Conservation (phyloP, 345 rosid species). For the Rhizophora apiculata region DNA sequence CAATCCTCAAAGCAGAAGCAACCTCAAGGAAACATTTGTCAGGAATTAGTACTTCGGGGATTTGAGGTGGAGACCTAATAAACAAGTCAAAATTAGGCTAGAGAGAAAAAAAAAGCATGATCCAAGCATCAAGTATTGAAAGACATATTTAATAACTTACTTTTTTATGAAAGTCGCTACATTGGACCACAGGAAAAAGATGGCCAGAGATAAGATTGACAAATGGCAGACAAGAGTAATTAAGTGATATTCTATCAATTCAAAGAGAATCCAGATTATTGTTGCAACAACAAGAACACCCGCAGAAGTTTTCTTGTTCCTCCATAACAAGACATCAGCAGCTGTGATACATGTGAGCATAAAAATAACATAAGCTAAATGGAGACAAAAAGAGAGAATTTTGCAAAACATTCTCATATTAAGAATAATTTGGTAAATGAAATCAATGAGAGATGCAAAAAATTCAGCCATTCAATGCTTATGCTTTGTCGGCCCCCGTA, state of each 20-base stretch:
- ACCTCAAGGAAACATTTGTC: constrained; percentile 21
- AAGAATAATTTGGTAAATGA: background rate
- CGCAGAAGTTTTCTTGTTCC: constrained; percentile 28
- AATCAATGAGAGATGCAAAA: background rate
- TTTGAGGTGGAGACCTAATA: constrained; percentile 24
- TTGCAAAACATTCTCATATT: background rate
- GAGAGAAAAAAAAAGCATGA: background rate
- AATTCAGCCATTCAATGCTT: background rate
- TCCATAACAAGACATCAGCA: constrained; percentile 32
- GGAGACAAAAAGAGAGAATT: background rate
- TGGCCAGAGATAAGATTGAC: constrained; percentile 17
- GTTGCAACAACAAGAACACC: constrained; percentile 27
- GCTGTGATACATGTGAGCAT: constrained; percentile 6
- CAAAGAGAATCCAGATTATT: constrained; percentile 25
- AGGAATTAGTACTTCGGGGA: constrained; percentile 26
- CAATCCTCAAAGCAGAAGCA: constrained; percentile 25
- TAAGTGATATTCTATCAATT: constrained; percentile 25
- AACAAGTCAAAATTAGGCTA: background rate
- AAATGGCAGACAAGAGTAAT: constrained; percentile 28
- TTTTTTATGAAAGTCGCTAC: constrained; percentile 24
- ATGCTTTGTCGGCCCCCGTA: too few relatives aligned
- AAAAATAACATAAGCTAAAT: background rate
- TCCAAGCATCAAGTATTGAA: background rate
- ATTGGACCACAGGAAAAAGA: constrained; percentile 28
- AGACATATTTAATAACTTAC: constrained; percentile 4